These are phyloP conservation scores for Beauveria varroae DNA, from an alignment of 2,329 filamentous ascomycete genomes.

Conservation along the genomic window DNA sequence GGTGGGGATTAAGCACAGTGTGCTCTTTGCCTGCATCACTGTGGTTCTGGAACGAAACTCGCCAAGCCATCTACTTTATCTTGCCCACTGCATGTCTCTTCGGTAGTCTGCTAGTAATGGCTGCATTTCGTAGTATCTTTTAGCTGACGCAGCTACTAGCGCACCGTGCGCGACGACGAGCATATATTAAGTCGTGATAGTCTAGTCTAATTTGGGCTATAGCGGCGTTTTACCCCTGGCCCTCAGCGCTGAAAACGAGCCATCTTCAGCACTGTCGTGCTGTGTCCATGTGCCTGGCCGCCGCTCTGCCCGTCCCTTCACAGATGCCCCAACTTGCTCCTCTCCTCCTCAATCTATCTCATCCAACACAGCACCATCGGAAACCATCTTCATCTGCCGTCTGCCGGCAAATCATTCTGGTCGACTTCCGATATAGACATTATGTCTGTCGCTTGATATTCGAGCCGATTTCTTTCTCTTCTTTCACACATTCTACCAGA, in stretches of 20 bases:
- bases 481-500: constrained; percentile 23
- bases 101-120: background rate
- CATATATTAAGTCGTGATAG: background rate
- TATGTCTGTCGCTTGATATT: constrained; percentile 27
- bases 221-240: background rate
- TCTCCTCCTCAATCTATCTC: constrained; percentile 1
- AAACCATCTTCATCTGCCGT: background rate
- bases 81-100: no score
- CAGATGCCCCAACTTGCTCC: background rate
- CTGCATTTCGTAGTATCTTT: background rate
- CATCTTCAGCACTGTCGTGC: background rate
- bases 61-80: background rate
- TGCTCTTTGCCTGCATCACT: background rate
- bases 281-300: background rate
- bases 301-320: background rate
- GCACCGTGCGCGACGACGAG: background rate
- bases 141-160: background rate
- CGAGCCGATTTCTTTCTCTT: constrained; percentile 19
- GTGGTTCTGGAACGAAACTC: constrained; percentile 6
- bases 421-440: constrained; percentile 14
- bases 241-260: background rate
- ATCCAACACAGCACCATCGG: background rate
- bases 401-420: background rate
- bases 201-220: background rate
- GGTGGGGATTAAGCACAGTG: background rate